Evolutionary conservation across 108 stramenopile genomes (phyloP).

Genomic region (Nitzschia palea): DNA sequence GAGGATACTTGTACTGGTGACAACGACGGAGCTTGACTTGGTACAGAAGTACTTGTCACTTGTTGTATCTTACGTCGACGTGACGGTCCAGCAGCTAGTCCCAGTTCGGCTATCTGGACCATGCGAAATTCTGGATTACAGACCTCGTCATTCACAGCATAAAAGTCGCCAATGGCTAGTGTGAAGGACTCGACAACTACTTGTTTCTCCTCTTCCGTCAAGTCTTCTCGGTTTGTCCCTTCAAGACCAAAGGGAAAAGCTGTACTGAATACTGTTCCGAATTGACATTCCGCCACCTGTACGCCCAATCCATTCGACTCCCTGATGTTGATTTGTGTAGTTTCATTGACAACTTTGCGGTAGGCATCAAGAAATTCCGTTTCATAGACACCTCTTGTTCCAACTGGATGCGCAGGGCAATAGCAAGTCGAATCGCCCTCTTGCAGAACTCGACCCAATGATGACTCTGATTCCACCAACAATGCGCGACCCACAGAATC

Average conservation of each 20-base stretch:
- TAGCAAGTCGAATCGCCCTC: background rate
- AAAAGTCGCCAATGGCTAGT: background rate
- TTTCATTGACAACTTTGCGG: background rate
- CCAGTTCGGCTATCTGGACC: background rate
- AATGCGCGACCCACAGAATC: background rate
- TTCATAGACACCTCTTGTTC: background rate
- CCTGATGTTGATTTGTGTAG: background rate
- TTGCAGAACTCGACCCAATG: too few species aligned
- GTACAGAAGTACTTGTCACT: too few species aligned
- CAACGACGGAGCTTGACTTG: background rate
- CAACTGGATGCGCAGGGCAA: background rate
- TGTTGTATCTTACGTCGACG: too few species aligned
- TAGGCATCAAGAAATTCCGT: background rate
- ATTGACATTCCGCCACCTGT: background rate
- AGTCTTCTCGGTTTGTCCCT: background rate
- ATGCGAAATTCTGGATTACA: background rate
- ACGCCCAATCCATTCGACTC: too few species aligned
- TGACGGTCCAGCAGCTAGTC: background rate
- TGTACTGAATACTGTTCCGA: background rate
- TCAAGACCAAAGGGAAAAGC: background rate
- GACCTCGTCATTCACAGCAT: background rate
- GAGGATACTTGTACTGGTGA: background rate
- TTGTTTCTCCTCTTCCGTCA: background rate
- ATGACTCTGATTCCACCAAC: too few species aligned
- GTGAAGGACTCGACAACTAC: background rate